These are phyloP conservation scores for Narthecium ossifragum DNA, from an alignment of 106 monocot genomes.

Conservation along the genomic window DNA sequence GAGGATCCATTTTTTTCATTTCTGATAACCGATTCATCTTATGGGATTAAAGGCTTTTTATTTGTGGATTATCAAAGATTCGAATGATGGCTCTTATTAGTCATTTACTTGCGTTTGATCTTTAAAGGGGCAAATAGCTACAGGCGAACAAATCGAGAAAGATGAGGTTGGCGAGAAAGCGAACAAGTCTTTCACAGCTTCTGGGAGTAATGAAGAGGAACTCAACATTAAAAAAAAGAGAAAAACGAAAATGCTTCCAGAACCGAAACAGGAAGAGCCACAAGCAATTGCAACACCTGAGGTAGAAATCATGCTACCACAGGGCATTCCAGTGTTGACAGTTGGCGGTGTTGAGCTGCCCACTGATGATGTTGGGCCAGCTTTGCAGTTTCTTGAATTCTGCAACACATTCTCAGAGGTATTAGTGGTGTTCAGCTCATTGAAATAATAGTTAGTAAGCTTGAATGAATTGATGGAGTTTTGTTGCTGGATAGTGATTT, in stretches of 20 bases:
- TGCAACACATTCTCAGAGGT: slow-evolving; percentile 62
- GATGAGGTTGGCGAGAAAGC: not conserved
- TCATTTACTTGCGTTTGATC: not conserved
- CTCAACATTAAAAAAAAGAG: not conserved
- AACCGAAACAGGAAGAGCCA: not conserved
- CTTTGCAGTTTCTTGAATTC: slow-evolving; percentile 65
- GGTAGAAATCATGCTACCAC: slow-evolving; percentile 25
- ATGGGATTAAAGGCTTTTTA: not conserved
- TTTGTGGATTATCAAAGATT: not conserved
- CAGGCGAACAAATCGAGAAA: too few relatives aligned
- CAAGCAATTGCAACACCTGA: not conserved
- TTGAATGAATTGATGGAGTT: too few relatives aligned
- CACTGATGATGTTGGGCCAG: slow-evolving; percentile 37
- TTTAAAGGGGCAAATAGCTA: not conserved
- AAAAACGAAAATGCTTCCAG: not conserved
- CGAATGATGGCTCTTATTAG: not conserved
- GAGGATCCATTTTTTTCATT: not conserved
- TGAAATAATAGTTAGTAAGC: too few relatives aligned
- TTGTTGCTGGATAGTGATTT: too few relatives aligned
- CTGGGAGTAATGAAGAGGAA: not conserved
- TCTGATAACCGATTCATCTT: not conserved
- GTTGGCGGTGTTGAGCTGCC: slow-evolving; percentile 32
- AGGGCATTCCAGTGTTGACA: slow-evolving; percentile 21
- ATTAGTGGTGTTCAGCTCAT: too few relatives aligned
- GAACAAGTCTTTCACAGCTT: too few relatives aligned